Conservation (phyloP, 805 yeast genomes). For the Sugiyamaella americana region DNA sequence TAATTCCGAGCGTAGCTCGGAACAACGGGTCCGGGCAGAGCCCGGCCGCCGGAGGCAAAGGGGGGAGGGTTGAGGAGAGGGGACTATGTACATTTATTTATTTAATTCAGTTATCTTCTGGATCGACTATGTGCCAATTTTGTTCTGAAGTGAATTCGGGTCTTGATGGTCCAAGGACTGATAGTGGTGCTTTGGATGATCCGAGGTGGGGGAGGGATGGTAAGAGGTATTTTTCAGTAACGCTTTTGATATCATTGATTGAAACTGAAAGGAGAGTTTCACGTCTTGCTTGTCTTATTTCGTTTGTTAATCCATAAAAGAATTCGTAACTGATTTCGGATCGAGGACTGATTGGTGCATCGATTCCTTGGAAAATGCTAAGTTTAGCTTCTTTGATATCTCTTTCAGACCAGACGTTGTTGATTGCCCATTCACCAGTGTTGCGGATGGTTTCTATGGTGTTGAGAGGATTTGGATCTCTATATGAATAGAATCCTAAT, state of each 20-base stretch:
- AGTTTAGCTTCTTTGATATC: conserved; percentile 88
- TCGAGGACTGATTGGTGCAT: conserved; percentile 79
- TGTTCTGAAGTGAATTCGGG: conserved; percentile 8
- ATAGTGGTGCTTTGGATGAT: conserved; percentile 5
- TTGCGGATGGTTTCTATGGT: conserved; percentile 56
- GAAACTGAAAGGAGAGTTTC: conserved; percentile 61
- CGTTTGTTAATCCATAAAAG: conserved; percentile 65
- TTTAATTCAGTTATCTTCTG: conserved; percentile 1
- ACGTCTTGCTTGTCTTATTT: conserved; percentile 75
- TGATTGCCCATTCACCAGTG: conserved; percentile 45
- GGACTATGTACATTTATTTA: not conserved
- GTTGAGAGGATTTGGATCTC: conserved; percentile 83
- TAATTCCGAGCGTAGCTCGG: too few relatives aligned
- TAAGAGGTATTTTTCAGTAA: conserved; percentile 56
- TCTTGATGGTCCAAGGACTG: conserved; percentile 17
- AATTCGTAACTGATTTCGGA: conserved; percentile 68
- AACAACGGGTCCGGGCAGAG: too few relatives aligned
- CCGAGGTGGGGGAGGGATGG: conserved; percentile 5
- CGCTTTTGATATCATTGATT: conserved; percentile 56
- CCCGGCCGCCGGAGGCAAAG: too few relatives aligned
- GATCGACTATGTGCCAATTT: conserved; percentile 12
- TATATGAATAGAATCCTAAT: conserved; percentile 78
- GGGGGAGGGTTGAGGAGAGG: not conserved
- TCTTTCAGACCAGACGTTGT: conserved; percentile 47
- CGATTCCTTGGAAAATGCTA: conserved; percentile 84